A percentile compares a stretch with the other conserved stretches of the same genome.
Conservation (phyloP, 2,329 filamentous ascomycete species). For the Phyllosticta citrichinensis region DNA sequence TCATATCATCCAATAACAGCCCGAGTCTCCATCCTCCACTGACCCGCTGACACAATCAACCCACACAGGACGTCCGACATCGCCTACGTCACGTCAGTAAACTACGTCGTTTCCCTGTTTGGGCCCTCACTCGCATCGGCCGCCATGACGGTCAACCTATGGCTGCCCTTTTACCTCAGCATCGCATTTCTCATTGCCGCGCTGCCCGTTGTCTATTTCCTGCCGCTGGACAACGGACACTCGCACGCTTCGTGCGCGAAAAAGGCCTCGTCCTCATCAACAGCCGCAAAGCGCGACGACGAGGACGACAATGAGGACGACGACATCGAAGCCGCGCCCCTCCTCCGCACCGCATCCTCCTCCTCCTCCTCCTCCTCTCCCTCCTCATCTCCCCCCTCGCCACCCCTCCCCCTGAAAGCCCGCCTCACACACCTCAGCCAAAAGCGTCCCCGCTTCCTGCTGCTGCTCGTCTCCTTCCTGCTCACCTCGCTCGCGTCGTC, state of each 20-base stretch:
- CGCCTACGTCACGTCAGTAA: slow-evolving; percentile 17
- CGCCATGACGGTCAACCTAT: slow-evolving; percentile 25
- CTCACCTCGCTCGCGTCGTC: slow-evolving; percentile 28
- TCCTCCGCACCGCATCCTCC: background rate
- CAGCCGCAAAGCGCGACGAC: background rate
- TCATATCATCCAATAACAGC: too few relatives aligned
- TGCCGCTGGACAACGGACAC: background rate
- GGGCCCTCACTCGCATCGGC: slow-evolving; percentile 25
- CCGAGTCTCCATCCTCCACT: background rate
- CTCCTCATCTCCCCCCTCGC: background rate
- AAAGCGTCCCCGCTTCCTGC: slow-evolving; percentile 19
- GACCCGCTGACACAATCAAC: background rate
- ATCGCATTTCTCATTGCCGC: slow-evolving; percentile 20
- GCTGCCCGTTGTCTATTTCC: slow-evolving; percentile 8
- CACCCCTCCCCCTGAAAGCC: background rate
- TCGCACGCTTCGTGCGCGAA: too few relatives aligned
- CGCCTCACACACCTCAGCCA: background rate
- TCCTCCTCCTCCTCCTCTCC: background rate
- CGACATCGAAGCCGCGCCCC: background rate
- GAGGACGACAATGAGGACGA: too few relatives aligned
- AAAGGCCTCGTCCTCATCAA: too few relatives aligned
- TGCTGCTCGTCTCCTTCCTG: slow-evolving; percentile 23
- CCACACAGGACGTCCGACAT: slow-evolving; percentile 23
- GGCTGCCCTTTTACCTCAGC: slow-evolving; percentile 28
- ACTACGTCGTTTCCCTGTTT: slow-evolving; percentile 24